Percentiles rank a stretch among this genome's conserved stretches.
These are phyloP conservation scores for Tetraselmis striata DNA, from an alignment of 139 green algal genomes.

Conservation along the genomic window DNA sequence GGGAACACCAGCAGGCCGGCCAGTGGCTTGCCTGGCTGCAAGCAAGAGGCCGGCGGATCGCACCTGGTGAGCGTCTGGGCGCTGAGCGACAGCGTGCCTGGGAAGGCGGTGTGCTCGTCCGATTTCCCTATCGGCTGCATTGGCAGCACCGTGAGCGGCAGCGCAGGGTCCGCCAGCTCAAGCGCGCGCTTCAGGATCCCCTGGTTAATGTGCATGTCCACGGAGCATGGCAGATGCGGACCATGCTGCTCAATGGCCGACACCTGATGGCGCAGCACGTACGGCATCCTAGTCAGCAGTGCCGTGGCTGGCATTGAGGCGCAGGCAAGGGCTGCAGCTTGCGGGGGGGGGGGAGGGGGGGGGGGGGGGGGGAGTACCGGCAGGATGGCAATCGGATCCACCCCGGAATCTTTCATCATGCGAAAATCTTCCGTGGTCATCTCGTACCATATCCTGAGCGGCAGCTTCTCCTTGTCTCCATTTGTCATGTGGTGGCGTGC, in stretches of 20 bases:
- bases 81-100: slow-evolving; percentile 10
- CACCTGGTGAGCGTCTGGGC: slow-evolving; percentile 6
- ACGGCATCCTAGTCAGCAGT: no score
- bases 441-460: not conserved
- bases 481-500: not conserved
- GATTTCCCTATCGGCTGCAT: slow-evolving; percentile 11
- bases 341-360: not conserved
- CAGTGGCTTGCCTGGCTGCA: no score
- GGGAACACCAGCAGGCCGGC: no score
- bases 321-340: not conserved
- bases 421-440: slow-evolving; percentile 14
- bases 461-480: not conserved
- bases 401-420: not conserved
- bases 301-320: no score
- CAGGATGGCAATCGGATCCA: slow-evolving; percentile 9
- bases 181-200: slow-evolving; percentile 12
- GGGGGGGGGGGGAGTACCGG: not conserved
- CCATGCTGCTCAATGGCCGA: slow-evolving; percentile 17
- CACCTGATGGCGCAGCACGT: no score
- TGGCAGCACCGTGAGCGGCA: not conserved
- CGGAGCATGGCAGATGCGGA: slow-evolving; percentile 15
- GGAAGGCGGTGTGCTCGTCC: slow-evolving; percentile 16
- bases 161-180: not conserved
- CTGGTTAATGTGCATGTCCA: slow-evolving; percentile 14
- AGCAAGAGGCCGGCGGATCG: not conserved